Conservation (phyloP, 495 filamentous ascomycete species). For the Podospora pseudopauciseta region DNA sequence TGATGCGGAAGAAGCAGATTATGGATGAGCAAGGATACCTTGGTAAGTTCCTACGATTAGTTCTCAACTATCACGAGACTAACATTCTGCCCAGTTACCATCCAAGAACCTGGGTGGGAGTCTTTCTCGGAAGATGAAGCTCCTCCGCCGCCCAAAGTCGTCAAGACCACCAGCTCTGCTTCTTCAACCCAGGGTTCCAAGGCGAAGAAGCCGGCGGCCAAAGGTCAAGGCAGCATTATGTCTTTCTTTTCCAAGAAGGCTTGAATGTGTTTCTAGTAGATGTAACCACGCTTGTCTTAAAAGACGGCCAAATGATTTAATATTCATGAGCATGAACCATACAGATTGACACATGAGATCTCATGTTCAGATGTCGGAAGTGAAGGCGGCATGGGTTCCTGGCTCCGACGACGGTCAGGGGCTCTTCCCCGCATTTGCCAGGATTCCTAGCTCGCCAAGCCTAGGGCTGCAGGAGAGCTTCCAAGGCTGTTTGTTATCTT, state of each 20-base stretch:
- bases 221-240: constrained; percentile 85
- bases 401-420: not conserved
- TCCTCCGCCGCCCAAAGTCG: constrained; percentile 34
- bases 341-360: not conserved
- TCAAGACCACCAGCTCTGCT: constrained; percentile 44
- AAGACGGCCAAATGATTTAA: not conserved
- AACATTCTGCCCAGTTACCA: constrained; percentile 63
- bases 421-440: not conserved
- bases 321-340: not conserved
- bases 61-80: constrained; percentile 11
- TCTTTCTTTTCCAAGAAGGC: constrained; percentile 87
- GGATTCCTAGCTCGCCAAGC: not conserved
- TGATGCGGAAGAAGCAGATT: constrained; percentile 84
- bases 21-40: constrained; percentile 95
- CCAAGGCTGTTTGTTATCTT: not conserved
- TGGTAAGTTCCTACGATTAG: constrained; percentile 50
- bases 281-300: not conserved
- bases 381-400: not conserved
- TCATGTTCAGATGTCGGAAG: not conserved
- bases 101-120: constrained; percentile 85
- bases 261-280: constrained; percentile 1
- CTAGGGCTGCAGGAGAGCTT: not conserved
- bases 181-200: constrained; percentile 33
- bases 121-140: constrained; percentile 90
- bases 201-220: constrained; percentile 57